These are phyloP conservation scores for Rhipidocladum racemiflorum DNA, from an alignment of 176 grass and related monocot genomes.

Conservation along the genomic window DNA sequence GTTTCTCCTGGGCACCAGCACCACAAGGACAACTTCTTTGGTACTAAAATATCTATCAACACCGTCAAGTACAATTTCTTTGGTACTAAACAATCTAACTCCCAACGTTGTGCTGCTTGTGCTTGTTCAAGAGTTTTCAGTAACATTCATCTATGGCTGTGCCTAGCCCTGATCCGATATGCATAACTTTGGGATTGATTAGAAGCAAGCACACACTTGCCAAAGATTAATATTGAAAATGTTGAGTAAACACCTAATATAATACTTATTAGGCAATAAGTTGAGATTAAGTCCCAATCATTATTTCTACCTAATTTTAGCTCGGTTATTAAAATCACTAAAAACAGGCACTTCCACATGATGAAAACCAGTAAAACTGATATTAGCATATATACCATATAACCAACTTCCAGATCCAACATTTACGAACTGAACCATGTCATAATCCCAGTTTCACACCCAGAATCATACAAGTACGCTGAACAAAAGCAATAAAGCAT, in stretches of 20 bases:
- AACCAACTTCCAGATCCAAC: background rate
- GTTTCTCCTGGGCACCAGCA: background rate
- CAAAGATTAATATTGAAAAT: background rate
- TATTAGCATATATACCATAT: background rate
- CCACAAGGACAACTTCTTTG: background rate
- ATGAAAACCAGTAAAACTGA: background rate
- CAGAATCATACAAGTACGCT: background rate
- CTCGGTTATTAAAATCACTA: background rate
- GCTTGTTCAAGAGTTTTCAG: background rate
- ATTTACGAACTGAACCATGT: background rate
- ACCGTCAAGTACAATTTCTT: background rate
- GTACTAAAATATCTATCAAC: slow-evolving; percentile 12
- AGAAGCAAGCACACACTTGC: background rate
- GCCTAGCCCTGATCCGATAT: background rate
- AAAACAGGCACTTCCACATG: background rate
- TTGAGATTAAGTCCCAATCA: background rate
- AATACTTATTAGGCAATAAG: background rate
- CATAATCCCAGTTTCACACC: background rate
- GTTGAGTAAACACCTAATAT: background rate
- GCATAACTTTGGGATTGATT: background rate
- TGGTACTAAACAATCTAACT: background rate
- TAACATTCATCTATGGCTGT: background rate
- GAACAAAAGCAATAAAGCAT: background rate
- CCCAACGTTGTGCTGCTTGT: background rate
- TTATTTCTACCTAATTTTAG: background rate